Evolutionary conservation across 2,329 filamentous ascomycete genomes (phyloP).

Genomic region (Chaetomiaceae sp.): DNA sequence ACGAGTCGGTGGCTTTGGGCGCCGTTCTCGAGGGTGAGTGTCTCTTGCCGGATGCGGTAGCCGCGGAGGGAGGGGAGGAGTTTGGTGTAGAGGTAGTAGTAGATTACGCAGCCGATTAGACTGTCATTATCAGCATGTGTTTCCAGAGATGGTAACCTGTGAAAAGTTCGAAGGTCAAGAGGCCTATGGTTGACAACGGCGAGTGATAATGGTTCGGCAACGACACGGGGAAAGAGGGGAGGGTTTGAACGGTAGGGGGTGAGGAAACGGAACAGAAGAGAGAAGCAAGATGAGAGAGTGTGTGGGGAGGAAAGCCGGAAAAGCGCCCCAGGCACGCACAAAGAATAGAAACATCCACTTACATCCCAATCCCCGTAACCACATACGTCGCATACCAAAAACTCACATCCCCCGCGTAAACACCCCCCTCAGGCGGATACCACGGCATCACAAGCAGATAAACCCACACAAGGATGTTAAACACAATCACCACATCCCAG

Average conservation of each 20-base stretch:
- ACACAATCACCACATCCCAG: slow-evolving; percentile 55
- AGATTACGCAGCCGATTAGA: not conserved
- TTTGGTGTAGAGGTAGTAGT: slow-evolving; percentile 3
- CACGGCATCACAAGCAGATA: slow-evolving; percentile 67
- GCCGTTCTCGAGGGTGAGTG: slow-evolving; percentile 40
- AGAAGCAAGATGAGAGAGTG: no score
- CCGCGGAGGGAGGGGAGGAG: slow-evolving; percentile 39
- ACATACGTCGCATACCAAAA: slow-evolving; percentile 73
- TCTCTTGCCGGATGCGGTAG: slow-evolving; percentile 46
- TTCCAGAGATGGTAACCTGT: no score
- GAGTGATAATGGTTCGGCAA: no score
- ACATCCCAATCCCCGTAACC: slow-evolving; percentile 60
- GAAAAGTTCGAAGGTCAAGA: no score
- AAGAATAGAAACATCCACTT: no score
- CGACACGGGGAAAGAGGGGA: no score
- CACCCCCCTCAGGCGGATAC: slow-evolving; percentile 61
- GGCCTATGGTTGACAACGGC: no score
- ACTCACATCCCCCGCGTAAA: slow-evolving; percentile 59
- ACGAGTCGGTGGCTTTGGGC: slow-evolving; percentile 44
- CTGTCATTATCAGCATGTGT: no score
- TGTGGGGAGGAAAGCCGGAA: no score
- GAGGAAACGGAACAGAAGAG: no score
- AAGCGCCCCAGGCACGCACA: no score
- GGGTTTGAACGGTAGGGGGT: no score
- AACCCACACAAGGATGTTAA: slow-evolving; percentile 55